Evolutionary conservation across 2,329 filamentous ascomycete genomes (phyloP).

Genomic region (Aspergillus melleus): DNA sequence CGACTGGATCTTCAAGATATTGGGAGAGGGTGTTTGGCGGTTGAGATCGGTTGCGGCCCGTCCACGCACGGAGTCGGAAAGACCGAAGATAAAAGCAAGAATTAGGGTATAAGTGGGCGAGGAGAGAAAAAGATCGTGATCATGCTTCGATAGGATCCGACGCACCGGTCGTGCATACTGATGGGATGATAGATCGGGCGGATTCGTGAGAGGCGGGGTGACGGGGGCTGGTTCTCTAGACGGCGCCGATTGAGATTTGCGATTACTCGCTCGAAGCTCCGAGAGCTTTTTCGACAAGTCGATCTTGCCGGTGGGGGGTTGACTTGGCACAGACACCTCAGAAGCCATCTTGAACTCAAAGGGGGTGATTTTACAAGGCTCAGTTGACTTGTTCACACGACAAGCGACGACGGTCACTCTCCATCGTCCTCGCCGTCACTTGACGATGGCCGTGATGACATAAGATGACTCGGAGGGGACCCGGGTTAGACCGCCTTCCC

Average conservation of each 20-base stretch:
- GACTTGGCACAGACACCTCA: conserved; percentile 11
- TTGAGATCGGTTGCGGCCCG: conserved; percentile 29
- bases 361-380: not conserved
- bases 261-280: conserved; percentile 35
- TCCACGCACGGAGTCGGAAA: conserved; percentile 77
- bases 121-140: conserved; percentile 77
- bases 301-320: conserved; percentile 25
- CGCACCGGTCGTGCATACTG: conserved; percentile 68
- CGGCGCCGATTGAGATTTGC: conserved; percentile 30
- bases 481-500: conserved; percentile 10
- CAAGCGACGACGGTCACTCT: not conserved
- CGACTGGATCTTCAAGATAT: conserved; percentile 63
- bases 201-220: conserved; percentile 71
- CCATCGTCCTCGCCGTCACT: not conserved
- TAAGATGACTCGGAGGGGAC: not conserved
- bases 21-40: conserved; percentile 50
- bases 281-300: conserved; percentile 44
- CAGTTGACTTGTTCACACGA: conserved; percentile 9
- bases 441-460: not conserved
- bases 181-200: conserved; percentile 61
- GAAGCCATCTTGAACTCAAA: conserved; percentile 25
- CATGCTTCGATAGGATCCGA: conserved; percentile 76
- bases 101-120: conserved; percentile 77
- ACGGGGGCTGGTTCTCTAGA: conserved; percentile 63
- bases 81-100: conserved; percentile 78